These are phyloP conservation scores for Hypoxylon perforatum DNA, from an alignment of 495 filamentous ascomycete species.

Conservation along the genomic window DNA sequence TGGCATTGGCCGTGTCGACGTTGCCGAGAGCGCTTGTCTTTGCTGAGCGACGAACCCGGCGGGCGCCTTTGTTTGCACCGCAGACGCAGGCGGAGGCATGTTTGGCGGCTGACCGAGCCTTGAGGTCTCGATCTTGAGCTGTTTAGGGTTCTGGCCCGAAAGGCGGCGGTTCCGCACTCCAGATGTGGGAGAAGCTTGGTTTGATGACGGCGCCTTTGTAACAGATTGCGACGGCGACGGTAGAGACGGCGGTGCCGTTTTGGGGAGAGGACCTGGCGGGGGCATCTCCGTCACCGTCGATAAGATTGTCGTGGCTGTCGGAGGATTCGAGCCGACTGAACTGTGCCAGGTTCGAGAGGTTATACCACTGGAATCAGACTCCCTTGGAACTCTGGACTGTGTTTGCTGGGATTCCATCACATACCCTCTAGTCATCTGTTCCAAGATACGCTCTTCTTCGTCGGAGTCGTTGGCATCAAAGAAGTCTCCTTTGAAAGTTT, in stretches of 20 bases:
- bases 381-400: constrained; percentile 79
- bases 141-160: constrained; percentile 80
- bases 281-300: constrained; percentile 80
- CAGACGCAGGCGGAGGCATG: constrained; percentile 50
- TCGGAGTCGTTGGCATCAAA: constrained; percentile 82
- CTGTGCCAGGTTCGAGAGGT: constrained; percentile 90
- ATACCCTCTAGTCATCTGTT: constrained; percentile 91
- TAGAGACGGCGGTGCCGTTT: constrained; percentile 48
- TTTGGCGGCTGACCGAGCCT: constrained; percentile 55
- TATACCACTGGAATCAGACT: constrained; percentile 87
- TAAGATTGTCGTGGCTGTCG: constrained; percentile 75
- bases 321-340: constrained; percentile 81
- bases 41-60: constrained; percentile 57
- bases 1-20: constrained; percentile 46
- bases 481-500: constrained; percentile 49
- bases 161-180: constrained; percentile 83
- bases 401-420: constrained; percentile 68
- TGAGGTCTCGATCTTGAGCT: constrained; percentile 90
- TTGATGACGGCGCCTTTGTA: constrained; percentile 50
- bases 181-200: constrained; percentile 54
- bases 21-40: constrained; percentile 57
- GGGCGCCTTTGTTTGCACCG: constrained; percentile 56
- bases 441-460: constrained; percentile 89
- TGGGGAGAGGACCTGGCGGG: constrained; percentile 44
- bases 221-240: constrained; percentile 57